Conservation (phyloP, 2,329 filamentous ascomycete species). For the Colletotrichum shisoi region DNA sequence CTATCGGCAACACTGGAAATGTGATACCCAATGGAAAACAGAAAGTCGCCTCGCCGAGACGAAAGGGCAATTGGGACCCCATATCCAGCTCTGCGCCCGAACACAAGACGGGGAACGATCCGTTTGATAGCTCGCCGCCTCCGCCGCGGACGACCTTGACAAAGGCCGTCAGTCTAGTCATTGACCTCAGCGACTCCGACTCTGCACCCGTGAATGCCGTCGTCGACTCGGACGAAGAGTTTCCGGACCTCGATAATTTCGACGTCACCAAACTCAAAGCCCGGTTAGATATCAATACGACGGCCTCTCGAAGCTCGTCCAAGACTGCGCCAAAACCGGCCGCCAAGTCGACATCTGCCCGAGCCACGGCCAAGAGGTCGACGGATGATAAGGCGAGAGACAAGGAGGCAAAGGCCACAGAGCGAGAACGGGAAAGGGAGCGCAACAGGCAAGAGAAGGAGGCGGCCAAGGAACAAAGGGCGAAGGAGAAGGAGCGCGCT, state of each 20-base stretch:
- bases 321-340: conserved; percentile 16
- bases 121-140: conserved; percentile 35
- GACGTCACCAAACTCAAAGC: conserved; percentile 45
- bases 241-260: conserved; percentile 58
- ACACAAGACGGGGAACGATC: conserved; percentile 13
- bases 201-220: not conserved
- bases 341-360: conserved; percentile 31
- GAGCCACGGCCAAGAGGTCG: conserved; percentile 44
- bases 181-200: conserved; percentile 51
- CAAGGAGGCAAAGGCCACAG: conserved; percentile 56
- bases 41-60: conserved; percentile 40
- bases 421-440: conserved; percentile 63
- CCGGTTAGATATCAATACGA: conserved; percentile 40
- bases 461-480: conserved; percentile 67
- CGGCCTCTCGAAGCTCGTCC: conserved; percentile 17
- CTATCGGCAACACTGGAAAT: not conserved
- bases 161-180: conserved; percentile 42
- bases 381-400: conserved; percentile 52
- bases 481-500: conserved; percentile 68
- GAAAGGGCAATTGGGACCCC: conserved; percentile 55
- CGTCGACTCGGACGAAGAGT: conserved; percentile 54
- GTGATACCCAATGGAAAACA: conserved; percentile 18
- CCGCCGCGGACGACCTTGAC: conserved; percentile 9
- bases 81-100: conserved; percentile 64
- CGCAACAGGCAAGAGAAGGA: conserved; percentile 65